phyloP scores from a whole-genome alignment of 2,329 filamentous ascomycete genomes.

The Thelonectria rubi region DNA sequence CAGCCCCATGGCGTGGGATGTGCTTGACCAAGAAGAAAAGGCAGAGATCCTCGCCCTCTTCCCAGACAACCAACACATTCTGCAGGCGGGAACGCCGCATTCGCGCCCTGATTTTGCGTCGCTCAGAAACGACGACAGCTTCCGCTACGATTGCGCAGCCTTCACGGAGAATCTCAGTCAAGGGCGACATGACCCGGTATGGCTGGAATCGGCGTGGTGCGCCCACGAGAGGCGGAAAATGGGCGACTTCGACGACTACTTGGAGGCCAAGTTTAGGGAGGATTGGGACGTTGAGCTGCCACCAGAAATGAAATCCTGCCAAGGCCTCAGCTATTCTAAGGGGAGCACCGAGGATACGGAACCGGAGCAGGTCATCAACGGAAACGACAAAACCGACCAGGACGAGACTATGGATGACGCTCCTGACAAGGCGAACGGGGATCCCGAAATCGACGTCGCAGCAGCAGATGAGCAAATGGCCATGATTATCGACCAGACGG shows the following conservation, averaged over 20 bases:
- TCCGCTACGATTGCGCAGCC: slow-evolving; percentile 56
- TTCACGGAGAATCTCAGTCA: slow-evolving; percentile 57
- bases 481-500: neutral
- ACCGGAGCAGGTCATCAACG: neutral
- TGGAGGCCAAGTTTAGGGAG: slow-evolving; percentile 55
- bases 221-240: slow-evolving; percentile 59
- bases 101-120: slow-evolving; percentile 54
- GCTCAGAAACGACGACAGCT: slow-evolving; percentile 57
- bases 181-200: slow-evolving; percentile 62
- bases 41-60: slow-evolving; percentile 51
- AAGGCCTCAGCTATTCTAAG: neutral
- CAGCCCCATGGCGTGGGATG: slow-evolving; percentile 51
- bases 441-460: neutral
- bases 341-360: slow-evolving; percentile 28
- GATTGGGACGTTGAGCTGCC: slow-evolving; percentile 59
- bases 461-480: neutral
- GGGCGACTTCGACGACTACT: slow-evolving; percentile 61
- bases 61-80: slow-evolving; percentile 50
- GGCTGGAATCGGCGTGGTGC: slow-evolving; percentile 61
- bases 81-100: slow-evolving; percentile 46
- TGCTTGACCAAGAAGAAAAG: slow-evolving; percentile 47
- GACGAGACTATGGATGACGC: neutral
- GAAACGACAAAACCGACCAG: neutral
- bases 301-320: slow-evolving; percentile 40
- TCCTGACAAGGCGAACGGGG: neutral